Conservation (phyloP, 179 eudicot genomes). For the Drosera spatulata region DNA sequence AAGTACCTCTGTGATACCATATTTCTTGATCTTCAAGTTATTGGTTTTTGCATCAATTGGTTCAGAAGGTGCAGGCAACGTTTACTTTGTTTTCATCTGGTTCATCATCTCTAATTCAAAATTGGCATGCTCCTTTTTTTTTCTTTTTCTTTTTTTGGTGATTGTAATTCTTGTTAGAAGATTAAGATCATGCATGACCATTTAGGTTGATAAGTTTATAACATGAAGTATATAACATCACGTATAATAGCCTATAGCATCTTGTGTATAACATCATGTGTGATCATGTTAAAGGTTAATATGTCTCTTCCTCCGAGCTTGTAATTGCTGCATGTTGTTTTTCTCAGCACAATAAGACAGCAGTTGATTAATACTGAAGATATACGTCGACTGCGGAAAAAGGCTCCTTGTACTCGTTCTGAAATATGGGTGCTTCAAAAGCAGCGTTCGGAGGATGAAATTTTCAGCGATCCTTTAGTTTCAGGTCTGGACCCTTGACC, state of each 20-base stretch:
- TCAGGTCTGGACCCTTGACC: slow-evolving; percentile 35
- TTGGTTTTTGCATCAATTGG: neutral
- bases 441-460: slow-evolving; percentile 60
- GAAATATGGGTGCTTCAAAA: slow-evolving; percentile 83
- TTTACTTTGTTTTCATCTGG: no score
- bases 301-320: neutral
- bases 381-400: slow-evolving; percentile 85
- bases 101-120: no score
- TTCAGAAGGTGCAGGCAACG: no score
- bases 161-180: no score
- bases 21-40: neutral
- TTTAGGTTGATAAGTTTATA: no score
- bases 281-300: neutral
- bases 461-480: slow-evolving; percentile 59
- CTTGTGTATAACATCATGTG: neutral
- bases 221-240: no score
- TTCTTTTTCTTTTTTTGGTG: no score
- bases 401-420: slow-evolving; percentile 90
- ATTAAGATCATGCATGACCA: no score
- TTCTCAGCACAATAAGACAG: slow-evolving; percentile 61
- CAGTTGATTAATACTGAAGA: slow-evolving; percentile 78
- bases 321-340: no score
- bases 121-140: no score
- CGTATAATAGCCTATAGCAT: no score
- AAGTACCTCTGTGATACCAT: slow-evolving; percentile 19